phyloP scores from a whole-genome alignment of 2,329 filamentous ascomycete genomes.

The Pseudogymnoascus sp. region DNA sequence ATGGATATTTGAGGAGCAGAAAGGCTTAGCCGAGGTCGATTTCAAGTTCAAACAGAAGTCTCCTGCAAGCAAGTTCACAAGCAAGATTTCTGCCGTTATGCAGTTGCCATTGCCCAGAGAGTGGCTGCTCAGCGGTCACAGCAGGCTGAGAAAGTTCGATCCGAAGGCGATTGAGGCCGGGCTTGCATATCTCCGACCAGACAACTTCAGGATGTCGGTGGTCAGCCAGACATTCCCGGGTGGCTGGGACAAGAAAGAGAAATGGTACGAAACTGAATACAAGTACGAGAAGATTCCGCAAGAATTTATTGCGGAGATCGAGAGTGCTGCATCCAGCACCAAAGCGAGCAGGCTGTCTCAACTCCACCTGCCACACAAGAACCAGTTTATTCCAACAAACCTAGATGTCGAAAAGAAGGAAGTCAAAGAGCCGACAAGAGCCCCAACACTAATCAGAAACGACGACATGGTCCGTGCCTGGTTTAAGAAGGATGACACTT shows the following conservation, averaged over 20 bases:
- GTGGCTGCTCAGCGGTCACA: constrained; percentile 74
- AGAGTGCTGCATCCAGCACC: constrained; percentile 50
- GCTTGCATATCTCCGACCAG: constrained; percentile 65
- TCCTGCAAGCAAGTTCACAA: constrained; percentile 81
- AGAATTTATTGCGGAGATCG: constrained; percentile 65
- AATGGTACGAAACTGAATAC: constrained; percentile 98
- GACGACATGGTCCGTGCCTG: constrained; percentile 74
- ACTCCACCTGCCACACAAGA: constrained; percentile 81
- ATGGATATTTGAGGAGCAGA: constrained; percentile 93
- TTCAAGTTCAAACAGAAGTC: constrained; percentile 95
- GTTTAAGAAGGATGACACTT: constrained; percentile 98
- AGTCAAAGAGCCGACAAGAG: constrained; percentile 61
- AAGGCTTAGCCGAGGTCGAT: constrained; percentile 80
- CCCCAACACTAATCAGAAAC: constrained; percentile 76
- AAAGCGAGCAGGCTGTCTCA: constrained; percentile 53
- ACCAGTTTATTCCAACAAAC: constrained; percentile 90
- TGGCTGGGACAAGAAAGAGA: constrained; percentile 78
- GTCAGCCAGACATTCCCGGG: constrained; percentile 78
- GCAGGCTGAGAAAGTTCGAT: constrained; percentile 71
- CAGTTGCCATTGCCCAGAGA: constrained; percentile 82
- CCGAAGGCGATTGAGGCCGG: constrained; percentile 65
- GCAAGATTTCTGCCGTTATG: constrained; percentile 77
- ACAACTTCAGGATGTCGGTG: constrained; percentile 81
- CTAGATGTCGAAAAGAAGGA: constrained; percentile 94
- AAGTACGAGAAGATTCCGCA: constrained; percentile 69